Evolutionary conservation across 768 basidiomycete genomes (phyloP).

Genomic region (Lanmaoa pseudosensibilis): DNA sequence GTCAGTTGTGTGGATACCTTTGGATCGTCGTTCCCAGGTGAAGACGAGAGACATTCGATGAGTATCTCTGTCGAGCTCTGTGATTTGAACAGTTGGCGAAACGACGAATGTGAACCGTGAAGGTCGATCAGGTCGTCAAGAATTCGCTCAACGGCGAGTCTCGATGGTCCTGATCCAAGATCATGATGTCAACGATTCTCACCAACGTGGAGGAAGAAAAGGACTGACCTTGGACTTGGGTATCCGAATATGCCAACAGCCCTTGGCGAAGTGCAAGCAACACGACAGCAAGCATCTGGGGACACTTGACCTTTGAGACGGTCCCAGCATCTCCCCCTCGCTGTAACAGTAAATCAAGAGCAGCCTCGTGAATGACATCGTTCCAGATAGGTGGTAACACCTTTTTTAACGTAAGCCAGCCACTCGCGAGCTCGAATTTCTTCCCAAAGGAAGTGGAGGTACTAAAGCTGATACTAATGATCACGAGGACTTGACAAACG

Average conservation of each 20-base stretch:
- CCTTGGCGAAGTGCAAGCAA: conserved; percentile 66
- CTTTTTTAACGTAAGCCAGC: conserved; percentile 74
- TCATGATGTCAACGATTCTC: background rate
- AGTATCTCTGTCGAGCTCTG: conserved; percentile 68
- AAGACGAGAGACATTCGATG: conserved; percentile 62
- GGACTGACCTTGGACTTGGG: conserved; percentile 18
- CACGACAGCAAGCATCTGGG: conserved; percentile 71
- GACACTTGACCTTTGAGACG: conserved; percentile 45
- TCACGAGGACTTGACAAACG: conserved; percentile 55
- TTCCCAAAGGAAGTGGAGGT: conserved; percentile 64
- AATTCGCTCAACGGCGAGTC: conserved; percentile 33
- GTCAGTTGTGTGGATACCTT: conserved; percentile 63
- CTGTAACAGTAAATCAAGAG: conserved; percentile 70
- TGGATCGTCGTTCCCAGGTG: conserved; percentile 5
- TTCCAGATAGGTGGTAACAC: conserved; percentile 74
- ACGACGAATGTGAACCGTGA: conserved; percentile 61
- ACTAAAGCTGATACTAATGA: conserved; percentile 57
- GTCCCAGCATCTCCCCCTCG: conserved; percentile 17
- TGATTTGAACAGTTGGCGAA: conserved; percentile 72
- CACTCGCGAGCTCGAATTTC: conserved; percentile 83
- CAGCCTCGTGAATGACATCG: conserved; percentile 58
- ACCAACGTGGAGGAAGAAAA: background rate
- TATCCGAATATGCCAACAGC: conserved; percentile 36
- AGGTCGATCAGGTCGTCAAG: conserved; percentile 69
- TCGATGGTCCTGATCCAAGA: conserved; percentile 23